Conservation (phyloP, 2,329 filamentous ascomycete genomes). For the Aotearoamyces nothofagi region DNA sequence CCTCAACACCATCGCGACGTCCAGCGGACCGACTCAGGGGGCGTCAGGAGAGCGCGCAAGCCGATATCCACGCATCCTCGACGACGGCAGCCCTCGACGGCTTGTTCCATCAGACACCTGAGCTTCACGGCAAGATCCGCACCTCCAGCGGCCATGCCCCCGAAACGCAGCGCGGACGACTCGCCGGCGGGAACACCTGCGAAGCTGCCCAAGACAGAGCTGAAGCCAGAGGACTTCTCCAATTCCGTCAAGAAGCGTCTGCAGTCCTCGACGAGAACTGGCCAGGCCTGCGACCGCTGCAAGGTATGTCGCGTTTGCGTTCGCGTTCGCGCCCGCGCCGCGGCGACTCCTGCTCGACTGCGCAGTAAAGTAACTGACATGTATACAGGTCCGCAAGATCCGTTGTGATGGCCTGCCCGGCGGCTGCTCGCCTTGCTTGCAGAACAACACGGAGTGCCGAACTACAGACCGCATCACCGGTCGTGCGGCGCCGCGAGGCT, state of each 20-base stretch:
- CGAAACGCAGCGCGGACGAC: slow-evolving; percentile 11
- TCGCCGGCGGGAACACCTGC: slow-evolving; percentile 8
- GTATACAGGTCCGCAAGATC: slow-evolving; percentile 60
- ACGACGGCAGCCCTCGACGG: too few species aligned
- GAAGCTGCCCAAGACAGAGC: slow-evolving; percentile 15
- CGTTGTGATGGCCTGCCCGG: slow-evolving; percentile 69
- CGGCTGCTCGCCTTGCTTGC: slow-evolving; percentile 69
- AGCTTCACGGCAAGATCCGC: slow-evolving; percentile 8
- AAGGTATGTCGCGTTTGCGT: slow-evolving; percentile 42
- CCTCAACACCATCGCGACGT: too few species aligned
- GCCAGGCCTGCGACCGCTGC: slow-evolving; percentile 79
- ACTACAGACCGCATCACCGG: slow-evolving; percentile 81
- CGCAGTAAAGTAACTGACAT: too few species aligned
- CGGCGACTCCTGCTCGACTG: too few species aligned
- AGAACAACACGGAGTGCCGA: slow-evolving; percentile 60
- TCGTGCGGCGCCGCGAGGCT: slow-evolving; percentile 63
- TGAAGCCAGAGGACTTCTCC: slow-evolving; percentile 17
- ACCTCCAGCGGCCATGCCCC: slow-evolving; percentile 10
- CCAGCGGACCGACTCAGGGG: too few species aligned
- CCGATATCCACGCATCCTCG: too few species aligned
- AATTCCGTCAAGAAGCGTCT: slow-evolving; percentile 35
- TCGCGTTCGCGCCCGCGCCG: too few species aligned
- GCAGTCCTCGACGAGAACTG: slow-evolving; percentile 44
- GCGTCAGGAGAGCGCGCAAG: too few species aligned
- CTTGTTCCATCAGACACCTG: slow-evolving; percentile 14